Conservation (phyloP, 352 stramenopile genomes). For the Sclerospora graminicola region DNA sequence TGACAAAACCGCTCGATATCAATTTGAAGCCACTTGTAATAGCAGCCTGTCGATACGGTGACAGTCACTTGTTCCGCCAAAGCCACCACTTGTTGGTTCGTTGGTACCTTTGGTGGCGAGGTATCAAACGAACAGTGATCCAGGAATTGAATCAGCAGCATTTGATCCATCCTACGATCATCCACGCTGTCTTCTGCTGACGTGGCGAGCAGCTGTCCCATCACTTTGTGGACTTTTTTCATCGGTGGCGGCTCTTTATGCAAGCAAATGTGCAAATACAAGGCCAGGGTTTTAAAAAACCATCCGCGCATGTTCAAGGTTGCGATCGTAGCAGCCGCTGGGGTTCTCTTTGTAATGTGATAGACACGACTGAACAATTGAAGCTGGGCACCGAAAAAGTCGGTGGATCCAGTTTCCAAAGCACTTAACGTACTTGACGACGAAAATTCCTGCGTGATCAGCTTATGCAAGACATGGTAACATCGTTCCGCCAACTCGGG, state of each 20-base stretch:
- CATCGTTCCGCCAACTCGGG: slow-evolving; percentile 53
- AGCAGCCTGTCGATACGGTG: slow-evolving; percentile 34
- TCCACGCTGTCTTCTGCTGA: slow-evolving; percentile 10
- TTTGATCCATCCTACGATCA: slow-evolving; percentile 29
- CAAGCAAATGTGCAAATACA: slow-evolving; percentile 66
- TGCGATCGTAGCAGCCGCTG: slow-evolving; percentile 26
- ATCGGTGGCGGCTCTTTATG: slow-evolving; percentile 61
- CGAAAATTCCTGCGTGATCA: slow-evolving; percentile 64
- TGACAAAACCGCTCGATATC: slow-evolving; percentile 67
- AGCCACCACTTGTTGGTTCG: slow-evolving; percentile 58
- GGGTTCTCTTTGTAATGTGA: slow-evolving; percentile 29
- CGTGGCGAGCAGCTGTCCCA: slow-evolving; percentile 38
- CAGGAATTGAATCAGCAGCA: slow-evolving; percentile 58
- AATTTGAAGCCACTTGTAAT: slow-evolving; percentile 78
- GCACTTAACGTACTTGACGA: slow-evolving; percentile 34
- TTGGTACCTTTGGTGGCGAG: slow-evolving; percentile 43
- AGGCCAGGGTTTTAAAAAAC: slow-evolving; percentile 72
- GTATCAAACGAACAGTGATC: slow-evolving; percentile 59
- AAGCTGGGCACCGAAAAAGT: slow-evolving; percentile 62
- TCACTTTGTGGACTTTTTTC: slow-evolving; percentile 58
- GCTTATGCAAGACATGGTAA: slow-evolving; percentile 52
- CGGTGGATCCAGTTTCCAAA: slow-evolving; percentile 49
- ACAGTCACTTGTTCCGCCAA: slow-evolving; percentile 54
- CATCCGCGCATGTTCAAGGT: slow-evolving; percentile 74
- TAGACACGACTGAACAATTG: slow-evolving; percentile 46